Percentiles rank a stretch among this genome's conserved stretches.
These are phyloP conservation scores for Wickerhamomyces bisporus DNA, from an alignment of 805 yeast species.

Conservation along the genomic window DNA sequence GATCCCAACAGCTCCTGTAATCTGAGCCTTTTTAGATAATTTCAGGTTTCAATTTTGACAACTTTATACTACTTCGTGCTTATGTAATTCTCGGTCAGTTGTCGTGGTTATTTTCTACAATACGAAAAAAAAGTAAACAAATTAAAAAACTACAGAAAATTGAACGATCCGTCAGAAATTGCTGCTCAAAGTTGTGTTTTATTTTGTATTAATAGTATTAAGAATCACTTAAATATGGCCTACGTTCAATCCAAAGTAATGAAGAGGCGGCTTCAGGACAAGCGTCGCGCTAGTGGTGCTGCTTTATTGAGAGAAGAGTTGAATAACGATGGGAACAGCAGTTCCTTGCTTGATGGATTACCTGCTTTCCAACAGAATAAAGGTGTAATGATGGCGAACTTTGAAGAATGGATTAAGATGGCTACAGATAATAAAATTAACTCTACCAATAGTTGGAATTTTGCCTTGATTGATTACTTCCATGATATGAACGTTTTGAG, in stretches of 20 bases:
- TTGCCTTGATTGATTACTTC: conserved; percentile 87
- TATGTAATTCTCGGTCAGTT: no score
- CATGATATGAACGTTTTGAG: conserved; percentile 71
- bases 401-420: conserved; percentile 26
- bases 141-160: no score
- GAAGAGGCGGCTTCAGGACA: conserved; percentile 24
- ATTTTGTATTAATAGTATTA: no score
- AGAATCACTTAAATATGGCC: no score
- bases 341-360: conserved; percentile 19
- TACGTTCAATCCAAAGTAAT: conserved; percentile 23
- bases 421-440: conserved; percentile 54
- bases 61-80: no score
- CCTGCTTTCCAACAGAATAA: conserved; percentile 25
- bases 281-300: conserved; percentile 29
- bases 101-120: no score
- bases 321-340: conserved; percentile 11
- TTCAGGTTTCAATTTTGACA: no score
- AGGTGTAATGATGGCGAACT: conserved; percentile 38
- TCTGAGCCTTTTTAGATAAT: no score
- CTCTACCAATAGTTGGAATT: conserved; percentile 81
- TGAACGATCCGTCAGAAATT: no score
- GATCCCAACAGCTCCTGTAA: neutral
- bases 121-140: no score
- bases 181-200: no score
- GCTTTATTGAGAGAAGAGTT: conserved; percentile 26